phyloP scores from a whole-genome alignment of 805 yeast species.

The Blastobotrys chiropterorum region DNA sequence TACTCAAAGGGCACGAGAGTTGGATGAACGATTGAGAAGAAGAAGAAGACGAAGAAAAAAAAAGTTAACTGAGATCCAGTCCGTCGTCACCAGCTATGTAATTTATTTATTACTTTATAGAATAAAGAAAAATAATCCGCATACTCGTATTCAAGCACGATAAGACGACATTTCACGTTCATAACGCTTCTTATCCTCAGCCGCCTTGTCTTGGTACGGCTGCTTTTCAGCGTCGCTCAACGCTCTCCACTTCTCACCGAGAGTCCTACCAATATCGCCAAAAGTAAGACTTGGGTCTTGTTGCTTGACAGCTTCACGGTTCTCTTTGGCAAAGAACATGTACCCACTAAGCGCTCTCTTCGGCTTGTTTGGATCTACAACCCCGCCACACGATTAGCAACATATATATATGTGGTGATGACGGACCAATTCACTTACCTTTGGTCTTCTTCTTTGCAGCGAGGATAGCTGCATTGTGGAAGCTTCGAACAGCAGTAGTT shows the following conservation, averaged over 20 bases:
- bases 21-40: background rate
- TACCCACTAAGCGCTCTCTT: constrained; percentile 97
- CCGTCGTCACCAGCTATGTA: too few relatives aligned
- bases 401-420: too few relatives aligned
- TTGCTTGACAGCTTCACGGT: constrained; percentile 90
- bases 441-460: background rate
- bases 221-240: constrained; percentile 71
- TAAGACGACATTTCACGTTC: constrained; percentile 86
- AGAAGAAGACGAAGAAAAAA: background rate
- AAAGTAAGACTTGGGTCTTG: constrained; percentile 95
- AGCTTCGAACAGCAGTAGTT: background rate
- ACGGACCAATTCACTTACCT: background rate
- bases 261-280: constrained; percentile 86
- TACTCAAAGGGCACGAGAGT: background rate
- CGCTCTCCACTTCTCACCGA: constrained; percentile 97
- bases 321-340: constrained; percentile 97
- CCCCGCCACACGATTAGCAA: background rate
- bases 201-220: constrained; percentile 92
- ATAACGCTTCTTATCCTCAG: constrained; percentile 93
- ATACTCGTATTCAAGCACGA: constrained; percentile 16
- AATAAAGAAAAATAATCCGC: too few relatives aligned
- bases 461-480: background rate
- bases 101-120: background rate
- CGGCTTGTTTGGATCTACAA: constrained; percentile 83
- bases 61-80: too few relatives aligned